Percentiles rank a stretch among this genome's conserved stretches.
These are phyloP conservation scores for Calocybe cyanea DNA, from an alignment of 768 basidiomycete genomes.

Conservation along the genomic window DNA sequence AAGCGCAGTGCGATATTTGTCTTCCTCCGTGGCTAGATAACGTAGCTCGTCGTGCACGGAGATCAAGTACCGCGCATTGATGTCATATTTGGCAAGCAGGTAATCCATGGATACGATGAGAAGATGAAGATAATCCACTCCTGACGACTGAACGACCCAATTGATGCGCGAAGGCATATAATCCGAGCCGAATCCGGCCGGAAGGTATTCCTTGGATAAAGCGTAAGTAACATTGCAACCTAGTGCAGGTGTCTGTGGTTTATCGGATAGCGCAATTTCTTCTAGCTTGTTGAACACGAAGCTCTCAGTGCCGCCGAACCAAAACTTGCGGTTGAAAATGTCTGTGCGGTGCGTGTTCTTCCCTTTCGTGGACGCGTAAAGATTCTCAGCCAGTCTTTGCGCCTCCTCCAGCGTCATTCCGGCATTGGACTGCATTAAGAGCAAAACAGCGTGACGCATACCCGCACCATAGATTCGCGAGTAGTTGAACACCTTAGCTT, in stretches of 20 bases:
- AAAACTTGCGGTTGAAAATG: conserved; percentile 80
- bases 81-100: conserved; percentile 74
- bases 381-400: conserved; percentile 71
- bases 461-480: conserved; percentile 99
- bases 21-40: conserved; percentile 86
- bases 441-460: conserved; percentile 86
- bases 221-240: conserved; percentile 94
- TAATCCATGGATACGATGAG: conserved; percentile 94
- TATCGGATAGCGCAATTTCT: conserved; percentile 83
- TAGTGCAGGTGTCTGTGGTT: conserved; percentile 88
- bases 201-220: conserved; percentile 85
- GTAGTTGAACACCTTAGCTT: conserved; percentile 98
- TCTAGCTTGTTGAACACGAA: conserved; percentile 98
- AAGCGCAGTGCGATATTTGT: conserved; percentile 85
- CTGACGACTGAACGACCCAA: conserved; percentile 99
- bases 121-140: conserved; percentile 96
- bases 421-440: conserved; percentile 82
- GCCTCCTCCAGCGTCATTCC: conserved; percentile 77
- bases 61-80: conserved; percentile 89
- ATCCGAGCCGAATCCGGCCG: conserved; percentile 74
- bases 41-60: conserved; percentile 98
- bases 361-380: conserved; percentile 94
- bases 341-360: conserved; percentile 75
- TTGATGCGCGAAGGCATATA: conserved; percentile 97
- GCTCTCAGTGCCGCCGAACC: conserved; percentile 96